Base-by-base conservation (phyloP, 2,329 filamentous ascomycete genomes). In the Colletotrichum theobromicola region DNA sequence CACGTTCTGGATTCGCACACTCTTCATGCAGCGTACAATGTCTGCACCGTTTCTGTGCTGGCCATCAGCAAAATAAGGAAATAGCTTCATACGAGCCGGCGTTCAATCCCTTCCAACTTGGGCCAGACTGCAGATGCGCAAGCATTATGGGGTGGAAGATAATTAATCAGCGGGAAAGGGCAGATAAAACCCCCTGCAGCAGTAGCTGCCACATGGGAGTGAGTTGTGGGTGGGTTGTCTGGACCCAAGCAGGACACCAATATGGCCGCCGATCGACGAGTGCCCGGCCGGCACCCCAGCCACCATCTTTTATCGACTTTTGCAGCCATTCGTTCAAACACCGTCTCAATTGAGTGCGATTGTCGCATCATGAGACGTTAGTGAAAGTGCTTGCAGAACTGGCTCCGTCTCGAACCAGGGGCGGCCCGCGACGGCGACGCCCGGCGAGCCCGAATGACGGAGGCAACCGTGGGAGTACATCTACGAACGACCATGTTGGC, bases 81-180 rank as follows among this genome's bases (percentile, higher is more conserved):
- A 50, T 50, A 0, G 3, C 0, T 21, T 12, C 0, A 1, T 50
- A 50, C 42, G n/a, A 50, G 42, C 42, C 42, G 42, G n/a, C 10
- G 42, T 4, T 0, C n/a, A 50, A 50, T 21, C 42, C 42, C n/a
- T 50, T 50, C 42, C 42, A 4, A 5, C n/a, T 50, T 50, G n/a
- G 42, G 42, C n/a, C 42, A 50, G 42, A 50, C 42, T 21, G 42
- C 42, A 50, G 30, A 32, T 10, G 30, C 30, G 30, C 30, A 2
- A 4, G 42, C 42, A 13, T 50, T 0, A 50, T 50, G 42, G 6
- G 0, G n/a, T n/a, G 42, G n/a, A 21, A 6, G 2, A 2, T 1
- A 50, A 21, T 50, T 24, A 15, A 50, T 50, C n/a, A 50, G 42
- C 42, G n/a, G 42, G 42, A 50, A 50, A 50, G 42, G 42, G 42